phyloP scores from a whole-genome alignment of 2,329 filamentous ascomycete genomes.

The Blastomyces percursus region DNA sequence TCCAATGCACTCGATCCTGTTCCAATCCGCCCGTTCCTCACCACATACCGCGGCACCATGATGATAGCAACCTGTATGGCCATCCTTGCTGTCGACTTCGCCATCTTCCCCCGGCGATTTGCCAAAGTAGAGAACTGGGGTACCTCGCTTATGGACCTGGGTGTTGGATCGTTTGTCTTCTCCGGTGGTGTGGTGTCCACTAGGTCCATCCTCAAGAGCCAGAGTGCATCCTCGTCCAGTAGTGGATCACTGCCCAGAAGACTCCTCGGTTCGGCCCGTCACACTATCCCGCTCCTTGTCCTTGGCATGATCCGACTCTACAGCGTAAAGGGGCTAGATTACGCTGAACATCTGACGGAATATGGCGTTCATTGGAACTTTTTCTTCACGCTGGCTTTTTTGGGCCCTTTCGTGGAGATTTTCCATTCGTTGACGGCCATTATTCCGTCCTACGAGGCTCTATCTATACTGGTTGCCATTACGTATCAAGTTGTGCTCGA shows the following conservation, averaged over 20 bases:
- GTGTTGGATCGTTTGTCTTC: slow-evolving; percentile 96
- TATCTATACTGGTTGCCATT: slow-evolving; percentile 58
- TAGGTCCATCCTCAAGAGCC: slow-evolving; percentile 63
- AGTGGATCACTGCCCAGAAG: slow-evolving; percentile 40
- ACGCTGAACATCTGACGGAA: slow-evolving; percentile 92
- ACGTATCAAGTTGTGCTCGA: slow-evolving; percentile 68
- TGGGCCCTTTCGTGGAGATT: slow-evolving; percentile 79
- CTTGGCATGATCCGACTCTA: slow-evolving; percentile 72
- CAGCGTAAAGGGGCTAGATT: slow-evolving; percentile 88
- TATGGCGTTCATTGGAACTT: slow-evolving; percentile 99
- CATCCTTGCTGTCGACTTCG: slow-evolving; percentile 95
- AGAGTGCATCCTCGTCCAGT: slow-evolving; percentile 36
- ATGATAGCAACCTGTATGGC: slow-evolving; percentile 79
- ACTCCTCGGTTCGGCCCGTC: slow-evolving; percentile 57
- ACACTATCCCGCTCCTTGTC: slow-evolving; percentile 70
- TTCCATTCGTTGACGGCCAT: slow-evolving; percentile 61
- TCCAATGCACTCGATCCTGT: slow-evolving; percentile 40
- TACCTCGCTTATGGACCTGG: slow-evolving; percentile 96
- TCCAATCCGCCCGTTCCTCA: slow-evolving; percentile 83
- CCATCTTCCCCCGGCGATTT: slow-evolving; percentile 82
- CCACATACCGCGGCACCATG: slow-evolving; percentile 83
- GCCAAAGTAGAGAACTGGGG: slow-evolving; percentile 99
- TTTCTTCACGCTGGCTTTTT: slow-evolving; percentile 85
- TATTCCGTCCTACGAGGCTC: slow-evolving; percentile 63
- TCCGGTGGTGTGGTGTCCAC: slow-evolving; percentile 85